phyloP scores from a whole-genome alignment of 352 stramenopile species.

The Pythium aphanidermatum region DNA sequence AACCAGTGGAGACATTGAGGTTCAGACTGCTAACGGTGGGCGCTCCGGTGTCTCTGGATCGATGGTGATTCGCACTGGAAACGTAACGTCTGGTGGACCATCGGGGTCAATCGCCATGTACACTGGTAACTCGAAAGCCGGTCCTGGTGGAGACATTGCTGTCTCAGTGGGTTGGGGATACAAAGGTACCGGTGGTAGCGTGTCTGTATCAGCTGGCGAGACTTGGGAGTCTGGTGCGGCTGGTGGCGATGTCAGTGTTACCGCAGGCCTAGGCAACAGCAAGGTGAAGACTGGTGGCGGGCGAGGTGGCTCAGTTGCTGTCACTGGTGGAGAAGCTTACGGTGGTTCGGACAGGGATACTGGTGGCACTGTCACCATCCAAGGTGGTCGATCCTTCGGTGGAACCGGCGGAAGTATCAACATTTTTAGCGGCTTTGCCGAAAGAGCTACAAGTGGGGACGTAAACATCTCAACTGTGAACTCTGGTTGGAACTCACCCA shows the following conservation, averaged over 20 bases:
- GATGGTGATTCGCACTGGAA: conserved; percentile 65
- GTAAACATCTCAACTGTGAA: conserved; percentile 58
- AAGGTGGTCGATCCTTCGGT: conserved; percentile 37
- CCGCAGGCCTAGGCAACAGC: conserved; percentile 41
- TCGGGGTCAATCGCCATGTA: conserved; percentile 71
- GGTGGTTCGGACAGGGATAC: conserved; percentile 34
- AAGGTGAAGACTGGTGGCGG: conserved; percentile 36
- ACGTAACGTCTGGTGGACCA: conserved; percentile 31
- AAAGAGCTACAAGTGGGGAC: conserved; percentile 43
- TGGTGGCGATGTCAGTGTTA: conserved; percentile 47
- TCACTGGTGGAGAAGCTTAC: conserved; percentile 50
- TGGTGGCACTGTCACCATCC: conserved; percentile 38
- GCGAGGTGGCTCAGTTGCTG: conserved; percentile 46
- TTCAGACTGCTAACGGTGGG: conserved; percentile 65
- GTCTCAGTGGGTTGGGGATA: conserved; percentile 78
- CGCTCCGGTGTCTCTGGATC: conserved; percentile 75
- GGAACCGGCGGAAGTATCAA: conserved; percentile 48
- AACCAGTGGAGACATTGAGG: conserved; percentile 61
- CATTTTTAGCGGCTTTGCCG: conserved; percentile 32
- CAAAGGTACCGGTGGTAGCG: conserved; percentile 74
- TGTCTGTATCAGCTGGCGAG: conserved; percentile 63
- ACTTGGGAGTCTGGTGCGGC: conserved; percentile 32
- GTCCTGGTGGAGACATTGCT: conserved; percentile 69
- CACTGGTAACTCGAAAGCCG: conserved; percentile 69
- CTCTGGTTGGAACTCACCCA: conserved; percentile 56